These are phyloP conservation scores for Pisolithus orientalis DNA, from an alignment of 768 basidiomycete species.

Conservation along the genomic window DNA sequence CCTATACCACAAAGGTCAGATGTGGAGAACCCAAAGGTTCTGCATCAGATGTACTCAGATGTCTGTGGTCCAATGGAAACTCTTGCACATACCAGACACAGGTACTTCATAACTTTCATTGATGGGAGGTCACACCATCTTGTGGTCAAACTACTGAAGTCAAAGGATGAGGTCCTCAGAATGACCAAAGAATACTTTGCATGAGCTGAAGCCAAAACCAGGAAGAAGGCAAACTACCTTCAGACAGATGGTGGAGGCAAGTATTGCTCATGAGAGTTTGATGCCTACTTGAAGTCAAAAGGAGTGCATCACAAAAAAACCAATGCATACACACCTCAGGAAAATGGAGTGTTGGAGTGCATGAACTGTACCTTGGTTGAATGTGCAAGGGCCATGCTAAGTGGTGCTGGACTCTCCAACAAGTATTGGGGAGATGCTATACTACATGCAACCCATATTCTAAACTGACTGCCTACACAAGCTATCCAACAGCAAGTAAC, in stretches of 20 bases:
- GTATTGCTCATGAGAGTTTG: slow-evolving; percentile 18
- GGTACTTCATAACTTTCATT: neutral
- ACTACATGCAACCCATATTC: neutral
- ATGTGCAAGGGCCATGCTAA: neutral
- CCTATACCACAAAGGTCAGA: no score
- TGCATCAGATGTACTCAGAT: no score
- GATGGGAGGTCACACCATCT: neutral
- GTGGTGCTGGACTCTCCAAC: neutral
- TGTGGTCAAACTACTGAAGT: neutral
- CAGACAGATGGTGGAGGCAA: slow-evolving; percentile 14
- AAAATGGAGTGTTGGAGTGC: neutral
- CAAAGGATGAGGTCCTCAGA: neutral
- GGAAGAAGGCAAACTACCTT: neutral
- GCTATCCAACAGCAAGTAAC: slow-evolving; percentile 18
- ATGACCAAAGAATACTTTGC: neutral
- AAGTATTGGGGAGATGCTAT: slow-evolving; percentile 1
- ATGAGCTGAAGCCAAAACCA: neutral
- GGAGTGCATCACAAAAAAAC: slow-evolving; percentile 1
- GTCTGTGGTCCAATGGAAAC: no score
- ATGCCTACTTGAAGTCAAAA: slow-evolving; percentile 11
- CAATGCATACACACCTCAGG: slow-evolving; percentile 3
- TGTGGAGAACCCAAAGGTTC: no score
- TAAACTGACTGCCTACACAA: neutral
- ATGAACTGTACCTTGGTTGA: neutral
- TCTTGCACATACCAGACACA: no score